Evolutionary conservation across 352 stramenopile genomes (phyloP), one percentile per base, ranked within the genome.

Genomic region (Thalassiosira livingstoniorum): DNA sequence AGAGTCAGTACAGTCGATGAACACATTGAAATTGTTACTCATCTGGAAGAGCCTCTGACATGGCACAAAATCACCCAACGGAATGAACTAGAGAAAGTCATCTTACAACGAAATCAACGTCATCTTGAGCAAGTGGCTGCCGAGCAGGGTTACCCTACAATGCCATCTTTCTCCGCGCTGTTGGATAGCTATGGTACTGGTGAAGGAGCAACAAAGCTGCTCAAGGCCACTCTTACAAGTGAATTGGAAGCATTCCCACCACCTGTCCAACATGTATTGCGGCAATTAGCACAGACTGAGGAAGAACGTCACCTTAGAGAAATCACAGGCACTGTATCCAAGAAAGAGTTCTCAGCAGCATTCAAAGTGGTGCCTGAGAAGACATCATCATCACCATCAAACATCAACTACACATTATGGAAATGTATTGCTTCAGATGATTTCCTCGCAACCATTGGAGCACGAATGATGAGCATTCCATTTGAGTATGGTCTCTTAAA

Each of bases 201-300:
- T 23, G n/a, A 68, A 37, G 18, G 58, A 2, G 3, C 54, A 3
- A 35, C 68, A 4, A 2, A 4, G 5, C 21, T 67, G 2, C 47
- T n/a, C 1, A 37, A 53, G 1, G 69, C 35, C 13, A 32, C 61
- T 18, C 29, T 71, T 2, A 63, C 60, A 0, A 29, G 51, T 18
- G 39, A 47, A 25, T 2, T 43, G 15, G 45, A 71, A 13, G 70
- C 57, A 32, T 23, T 47, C 0, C 32, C 53, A 18, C 25, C 53
- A 64, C 21, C 58, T 0, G 55, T 78, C 13, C 43, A 43, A 34
- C 42, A 32, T 25, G 66, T 31, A 37, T 5, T 78, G 3, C 31
- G 70, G 2, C 25, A 29, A 32, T 3, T 78, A 10, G n/a, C 55
- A 21, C 35, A 78, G 51, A 78, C 69, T 15, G 15, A 5, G 21